A percentile compares a stretch with the other conserved stretches of the same genome.
Evolutionary conservation across 2,329 filamentous ascomycete genomes (phyloP).

Genomic region (Diaporthe capsici): DNA sequence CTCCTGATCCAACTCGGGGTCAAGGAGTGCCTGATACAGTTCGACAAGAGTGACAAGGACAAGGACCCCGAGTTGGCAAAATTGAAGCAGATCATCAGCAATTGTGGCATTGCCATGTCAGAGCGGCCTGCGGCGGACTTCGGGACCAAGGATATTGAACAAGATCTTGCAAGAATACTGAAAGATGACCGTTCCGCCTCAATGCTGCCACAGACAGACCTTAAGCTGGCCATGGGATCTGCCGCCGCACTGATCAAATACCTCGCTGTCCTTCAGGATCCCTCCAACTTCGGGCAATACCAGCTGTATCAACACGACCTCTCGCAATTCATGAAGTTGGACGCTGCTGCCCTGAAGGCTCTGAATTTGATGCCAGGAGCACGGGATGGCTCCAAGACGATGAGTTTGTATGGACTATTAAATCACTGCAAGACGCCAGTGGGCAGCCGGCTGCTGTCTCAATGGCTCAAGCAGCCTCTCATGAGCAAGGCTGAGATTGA

Average conservation of each 20-base stretch:
- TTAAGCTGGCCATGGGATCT: conserved; percentile 96
- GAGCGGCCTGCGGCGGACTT: conserved; percentile 85
- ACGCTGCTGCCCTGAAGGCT: conserved; percentile 92
- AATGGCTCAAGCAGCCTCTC: conserved; percentile 97
- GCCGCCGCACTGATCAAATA: conserved; percentile 96
- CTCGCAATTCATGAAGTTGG: conserved; percentile 97
- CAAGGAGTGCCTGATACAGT: conserved; percentile 90
- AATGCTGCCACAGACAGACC: conserved; percentile 87
- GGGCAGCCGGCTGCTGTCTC: conserved; percentile 88
- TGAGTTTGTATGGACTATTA: conserved; percentile 94
- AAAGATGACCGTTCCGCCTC: conserved; percentile 86
- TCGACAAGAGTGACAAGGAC: conserved; percentile 83
- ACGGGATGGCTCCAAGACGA: conserved; percentile 94
- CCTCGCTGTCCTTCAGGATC: conserved; percentile 88
- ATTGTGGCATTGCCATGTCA: conserved; percentile 90
- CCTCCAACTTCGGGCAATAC: conserved; percentile 97
- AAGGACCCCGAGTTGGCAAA: conserved; percentile 93
- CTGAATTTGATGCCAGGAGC: conserved; percentile 97
- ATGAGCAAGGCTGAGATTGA: conserved; percentile 94
- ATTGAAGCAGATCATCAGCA: conserved; percentile 89
- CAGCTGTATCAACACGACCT: conserved; percentile 97
- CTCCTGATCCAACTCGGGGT: conserved; percentile 96
- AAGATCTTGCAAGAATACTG: conserved; percentile 88
- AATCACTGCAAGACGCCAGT: conserved; percentile 99
- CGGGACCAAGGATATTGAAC: conserved; percentile 91